Percentiles rank a stretch among this genome's conserved stretches.
phyloP scores from a whole-genome alignment of 1,284 basidiomycete species.

The Ceratobasidium papillatum region DNA sequence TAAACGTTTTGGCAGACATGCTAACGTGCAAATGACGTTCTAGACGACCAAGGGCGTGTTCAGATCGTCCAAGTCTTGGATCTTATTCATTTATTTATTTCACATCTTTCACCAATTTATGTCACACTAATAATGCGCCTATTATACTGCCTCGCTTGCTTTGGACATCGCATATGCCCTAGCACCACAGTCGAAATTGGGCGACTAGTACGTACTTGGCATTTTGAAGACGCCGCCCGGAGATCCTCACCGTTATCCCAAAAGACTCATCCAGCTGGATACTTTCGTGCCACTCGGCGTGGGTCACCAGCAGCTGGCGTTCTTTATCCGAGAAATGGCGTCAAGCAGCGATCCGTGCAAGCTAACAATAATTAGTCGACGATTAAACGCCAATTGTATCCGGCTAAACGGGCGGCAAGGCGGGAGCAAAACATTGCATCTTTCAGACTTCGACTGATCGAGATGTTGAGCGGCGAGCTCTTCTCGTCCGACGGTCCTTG shows the following conservation, averaged over 20 bases:
- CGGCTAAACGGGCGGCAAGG: neutral
- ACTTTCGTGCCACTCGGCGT: neutral
- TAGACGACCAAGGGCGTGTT: neutral
- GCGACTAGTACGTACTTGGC: neutral
- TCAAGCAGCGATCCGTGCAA: no score
- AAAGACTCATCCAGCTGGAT: conserved; percentile 2
- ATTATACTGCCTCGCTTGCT: no score
- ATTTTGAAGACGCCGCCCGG: neutral
- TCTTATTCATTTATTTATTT: neutral
- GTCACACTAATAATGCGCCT: neutral
- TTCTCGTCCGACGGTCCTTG: conserved; percentile 27
- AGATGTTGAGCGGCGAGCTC: neutral
- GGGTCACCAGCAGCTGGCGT: no score
- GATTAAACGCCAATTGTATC: neutral
- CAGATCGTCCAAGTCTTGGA: neutral
- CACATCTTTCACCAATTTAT: conserved; percentile 3
- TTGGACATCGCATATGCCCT: neutral
- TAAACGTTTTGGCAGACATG: neutral
- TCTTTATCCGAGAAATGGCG: neutral
- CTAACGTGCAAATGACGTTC: neutral
- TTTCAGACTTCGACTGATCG: neutral
- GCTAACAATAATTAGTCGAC: neutral
- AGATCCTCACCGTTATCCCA: neutral
- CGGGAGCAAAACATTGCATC: neutral
- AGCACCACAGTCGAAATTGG: neutral